phyloP scores from a whole-genome alignment of 2,329 filamentous ascomycete species.

The Scytalidium sp. region DNA sequence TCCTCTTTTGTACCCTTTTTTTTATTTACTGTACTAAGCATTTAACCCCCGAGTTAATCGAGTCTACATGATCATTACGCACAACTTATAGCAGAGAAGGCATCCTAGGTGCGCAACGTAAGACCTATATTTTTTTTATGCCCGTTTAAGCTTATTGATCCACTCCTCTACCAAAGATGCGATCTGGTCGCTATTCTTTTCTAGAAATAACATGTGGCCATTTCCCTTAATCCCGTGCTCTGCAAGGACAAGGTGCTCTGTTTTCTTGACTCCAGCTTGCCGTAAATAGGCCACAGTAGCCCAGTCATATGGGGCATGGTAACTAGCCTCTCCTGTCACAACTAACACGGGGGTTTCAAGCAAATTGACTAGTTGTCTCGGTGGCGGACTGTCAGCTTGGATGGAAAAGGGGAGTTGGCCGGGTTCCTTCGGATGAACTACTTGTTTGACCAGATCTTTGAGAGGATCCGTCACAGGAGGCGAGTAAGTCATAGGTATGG shows the following conservation, averaged over 20 bases:
- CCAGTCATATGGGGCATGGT: constrained; percentile 41
- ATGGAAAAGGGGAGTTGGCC: constrained; percentile 21
- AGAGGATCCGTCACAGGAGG: constrained; percentile 37
- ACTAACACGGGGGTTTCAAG: constrained; percentile 29
- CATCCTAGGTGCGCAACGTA: no score
- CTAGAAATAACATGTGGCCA: constrained; percentile 45
- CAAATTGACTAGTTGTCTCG: constrained; percentile 33
- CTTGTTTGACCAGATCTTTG: constrained; percentile 30
- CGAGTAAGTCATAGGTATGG: constrained; percentile 43
- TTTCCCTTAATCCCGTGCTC: constrained; percentile 38
- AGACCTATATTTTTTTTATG: neutral
- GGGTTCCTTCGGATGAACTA: constrained; percentile 18
- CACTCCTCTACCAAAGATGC: constrained; percentile 22
- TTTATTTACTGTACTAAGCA: no score
- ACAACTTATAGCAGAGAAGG: no score
- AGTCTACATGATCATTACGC: no score
- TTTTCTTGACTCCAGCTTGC: constrained; percentile 35
- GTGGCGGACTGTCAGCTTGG: constrained; percentile 30
- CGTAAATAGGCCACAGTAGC: constrained; percentile 35
- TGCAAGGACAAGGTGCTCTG: constrained; percentile 33
- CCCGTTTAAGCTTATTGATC: constrained; percentile 9
- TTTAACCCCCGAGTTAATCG: no score
- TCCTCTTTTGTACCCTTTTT: no score
- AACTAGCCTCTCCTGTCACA: constrained; percentile 38
- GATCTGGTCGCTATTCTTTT: constrained; percentile 40